Conservation (phyloP, 2,329 filamentous ascomycete genomes). For the Talaromyces sp. region DNA sequence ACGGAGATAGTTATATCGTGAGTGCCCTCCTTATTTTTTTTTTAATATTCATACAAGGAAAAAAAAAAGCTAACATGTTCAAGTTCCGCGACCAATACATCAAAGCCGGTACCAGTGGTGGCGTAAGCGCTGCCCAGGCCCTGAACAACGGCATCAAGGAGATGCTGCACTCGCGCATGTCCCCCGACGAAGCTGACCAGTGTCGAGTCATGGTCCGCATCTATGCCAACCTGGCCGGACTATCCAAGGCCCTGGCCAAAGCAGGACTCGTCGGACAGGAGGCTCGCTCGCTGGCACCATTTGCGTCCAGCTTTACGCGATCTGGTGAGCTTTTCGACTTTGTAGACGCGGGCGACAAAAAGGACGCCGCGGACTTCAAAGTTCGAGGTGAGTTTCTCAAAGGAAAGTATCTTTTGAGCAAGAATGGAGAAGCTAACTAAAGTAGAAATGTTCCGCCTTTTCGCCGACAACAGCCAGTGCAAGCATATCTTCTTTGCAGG, state of each 20-base stretch:
- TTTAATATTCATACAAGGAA: too few relatives aligned
- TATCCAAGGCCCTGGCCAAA: slow-evolving; percentile 49
- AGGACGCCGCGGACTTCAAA: slow-evolving; percentile 58
- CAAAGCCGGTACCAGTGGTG: slow-evolving; percentile 49
- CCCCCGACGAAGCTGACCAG: slow-evolving; percentile 42
- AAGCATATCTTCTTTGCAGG: slow-evolving; percentile 62
- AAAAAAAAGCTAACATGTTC: slow-evolving; percentile 50
- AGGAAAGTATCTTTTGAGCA: too few relatives aligned
- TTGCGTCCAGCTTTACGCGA: slow-evolving; percentile 54
- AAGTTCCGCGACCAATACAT: slow-evolving; percentile 58
- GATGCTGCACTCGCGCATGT: slow-evolving; percentile 36
- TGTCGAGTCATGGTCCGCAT: slow-evolving; percentile 54
- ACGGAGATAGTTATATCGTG: slow-evolving; percentile 56
- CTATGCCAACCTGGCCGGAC: slow-evolving; percentile 52
- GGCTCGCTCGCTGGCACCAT: slow-evolving; percentile 53
- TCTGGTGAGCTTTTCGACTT: slow-evolving; percentile 58
- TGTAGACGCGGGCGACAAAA: slow-evolving; percentile 57
- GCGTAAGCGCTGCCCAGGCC: slow-evolving; percentile 51
- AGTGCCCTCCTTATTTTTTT: slow-evolving; percentile 1
- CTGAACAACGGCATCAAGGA: slow-evolving; percentile 50
- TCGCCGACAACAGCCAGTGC: slow-evolving; percentile 57
- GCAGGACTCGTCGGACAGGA: slow-evolving; percentile 50
- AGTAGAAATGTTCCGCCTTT: slow-evolving; percentile 40
- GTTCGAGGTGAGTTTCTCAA: slow-evolving; percentile 43
- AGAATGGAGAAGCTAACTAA: neutral